These are phyloP conservation scores for Lycium barbarum DNA, from an alignment of 257 asterid genomes.

Conservation along the genomic window DNA sequence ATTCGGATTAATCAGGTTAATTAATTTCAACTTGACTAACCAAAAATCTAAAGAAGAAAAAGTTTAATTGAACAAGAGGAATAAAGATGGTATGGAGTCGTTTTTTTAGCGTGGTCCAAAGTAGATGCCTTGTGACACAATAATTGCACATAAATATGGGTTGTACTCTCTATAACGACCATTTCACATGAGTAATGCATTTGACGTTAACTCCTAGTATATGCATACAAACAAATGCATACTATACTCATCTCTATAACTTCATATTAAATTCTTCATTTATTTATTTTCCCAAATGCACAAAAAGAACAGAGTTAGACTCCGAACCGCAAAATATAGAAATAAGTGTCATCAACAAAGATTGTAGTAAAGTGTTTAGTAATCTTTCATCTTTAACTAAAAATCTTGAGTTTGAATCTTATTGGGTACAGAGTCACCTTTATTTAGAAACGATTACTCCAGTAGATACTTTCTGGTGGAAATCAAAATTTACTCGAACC, in stretches of 20 bases:
- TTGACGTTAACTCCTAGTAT: neutral
- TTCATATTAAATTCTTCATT: neutral
- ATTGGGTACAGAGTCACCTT: neutral
- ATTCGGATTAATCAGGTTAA: neutral
- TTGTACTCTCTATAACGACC: neutral
- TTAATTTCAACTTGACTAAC: neutral
- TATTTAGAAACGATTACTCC: too few relatives aligned
- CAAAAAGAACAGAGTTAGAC: neutral
- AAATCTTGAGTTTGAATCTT: neutral
- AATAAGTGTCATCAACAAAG: neutral
- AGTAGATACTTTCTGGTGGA: too few relatives aligned
- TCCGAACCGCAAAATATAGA: neutral
- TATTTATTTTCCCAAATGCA: neutral
- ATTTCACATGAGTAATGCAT: slow-evolving; percentile 23
- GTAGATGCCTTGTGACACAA: slow-evolving; percentile 24
- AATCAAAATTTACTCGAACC: too few relatives aligned
- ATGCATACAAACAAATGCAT: neutral
- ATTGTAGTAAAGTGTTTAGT: too few relatives aligned
- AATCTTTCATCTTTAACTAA: too few relatives aligned
- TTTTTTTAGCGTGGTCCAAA: slow-evolving; percentile 17
- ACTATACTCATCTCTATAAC: neutral
- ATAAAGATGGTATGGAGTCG: neutral
- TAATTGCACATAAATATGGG: slow-evolving; percentile 9
- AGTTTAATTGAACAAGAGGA: neutral
- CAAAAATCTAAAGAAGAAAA: neutral